Evolutionary conservation across 805 yeast species (phyloP), one percentile per base, ranked within the genome.

Genomic region (Starmerella stellata): DNA sequence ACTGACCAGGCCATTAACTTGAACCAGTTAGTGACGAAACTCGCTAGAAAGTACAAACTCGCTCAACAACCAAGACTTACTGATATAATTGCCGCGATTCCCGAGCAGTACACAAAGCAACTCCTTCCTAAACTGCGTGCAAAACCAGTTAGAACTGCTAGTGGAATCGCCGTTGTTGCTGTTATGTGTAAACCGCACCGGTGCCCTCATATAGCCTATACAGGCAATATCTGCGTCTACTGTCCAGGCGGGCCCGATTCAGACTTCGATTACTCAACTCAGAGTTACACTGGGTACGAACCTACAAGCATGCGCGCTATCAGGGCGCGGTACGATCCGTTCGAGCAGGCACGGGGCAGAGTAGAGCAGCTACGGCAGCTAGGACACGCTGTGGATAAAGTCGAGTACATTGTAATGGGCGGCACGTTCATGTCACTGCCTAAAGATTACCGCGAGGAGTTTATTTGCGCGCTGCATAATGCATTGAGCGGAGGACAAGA

Each of bases 231-330:
- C 45, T 90, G 98, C 64, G 98, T 90, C 11, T 90, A 63, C 57
- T 90, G 98, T 62, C 98, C 98, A 4, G 98, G 98, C 43, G 98
- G 98, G 2, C 98, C 98, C 3, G 98, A 90, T 57, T 78, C 93
- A 1, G 98, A 90, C 61, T 90, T 90, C 55, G 98, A 90, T 57
- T 90, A 90, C 59, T 81, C 95, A 1, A 90, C 98, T 3, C 98
- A 90, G 61, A 83, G 95, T 3, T 90, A 90, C 54, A 90, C 98
- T 0, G 98, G 98, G 29, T 90, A 90, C 55, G 98, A 90, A 58
- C 98, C 98, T 7, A 90, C 98, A 0, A 83, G 95, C 1, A 90
- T 90, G 98, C 70, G 98, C 52, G 98, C 98, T n/a, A 90, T 90
- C 44, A 68, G 98, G 50, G 98, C 98, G 0, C 72, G 98, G 52